Evolutionary conservation across 495 filamentous ascomycete species (phyloP).

Genomic region (Tuber indicum): DNA sequence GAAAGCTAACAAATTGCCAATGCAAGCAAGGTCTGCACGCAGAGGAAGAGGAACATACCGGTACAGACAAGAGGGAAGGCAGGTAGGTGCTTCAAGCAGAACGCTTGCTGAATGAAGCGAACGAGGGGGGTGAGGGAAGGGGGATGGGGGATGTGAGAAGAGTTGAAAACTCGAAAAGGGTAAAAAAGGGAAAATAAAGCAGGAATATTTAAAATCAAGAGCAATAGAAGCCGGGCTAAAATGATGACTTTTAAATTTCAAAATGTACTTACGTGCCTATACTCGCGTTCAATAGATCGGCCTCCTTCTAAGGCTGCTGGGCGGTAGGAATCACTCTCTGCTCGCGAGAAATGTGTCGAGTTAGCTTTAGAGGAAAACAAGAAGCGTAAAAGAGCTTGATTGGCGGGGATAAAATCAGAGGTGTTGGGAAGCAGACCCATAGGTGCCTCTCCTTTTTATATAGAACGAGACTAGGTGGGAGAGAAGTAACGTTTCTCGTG

Average conservation of each 20-base stretch:
- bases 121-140: neutral
- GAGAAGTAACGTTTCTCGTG: slow-evolving; percentile 38
- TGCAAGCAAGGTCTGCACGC: slow-evolving; percentile 9
- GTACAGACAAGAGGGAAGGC: slow-evolving; percentile 20
- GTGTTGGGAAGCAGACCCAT: slow-evolving; percentile 36
- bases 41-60: slow-evolving; percentile 26
- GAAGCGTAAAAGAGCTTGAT: slow-evolving; percentile 36
- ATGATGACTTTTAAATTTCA: neutral
- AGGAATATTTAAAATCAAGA: neutral
- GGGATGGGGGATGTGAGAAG: neutral
- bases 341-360: slow-evolving; percentile 27
- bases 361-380: slow-evolving; percentile 24
- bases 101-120: neutral
- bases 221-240: neutral
- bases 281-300: slow-evolving; percentile 29
- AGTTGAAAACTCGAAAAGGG: neutral
- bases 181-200: neutral
- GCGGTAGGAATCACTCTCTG: slow-evolving; percentile 40
- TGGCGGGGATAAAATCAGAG: slow-evolving; percentile 34
- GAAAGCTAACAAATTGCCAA: slow-evolving; percentile 1
- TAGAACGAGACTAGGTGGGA: slow-evolving; percentile 37
- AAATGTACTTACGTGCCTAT: slow-evolving; percentile 37
- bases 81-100: neutral
- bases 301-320: slow-evolving; percentile 35
- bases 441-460: slow-evolving; percentile 39